Conservation (phyloP, 129 eudicot species). For the Tagetes patula region DNA sequence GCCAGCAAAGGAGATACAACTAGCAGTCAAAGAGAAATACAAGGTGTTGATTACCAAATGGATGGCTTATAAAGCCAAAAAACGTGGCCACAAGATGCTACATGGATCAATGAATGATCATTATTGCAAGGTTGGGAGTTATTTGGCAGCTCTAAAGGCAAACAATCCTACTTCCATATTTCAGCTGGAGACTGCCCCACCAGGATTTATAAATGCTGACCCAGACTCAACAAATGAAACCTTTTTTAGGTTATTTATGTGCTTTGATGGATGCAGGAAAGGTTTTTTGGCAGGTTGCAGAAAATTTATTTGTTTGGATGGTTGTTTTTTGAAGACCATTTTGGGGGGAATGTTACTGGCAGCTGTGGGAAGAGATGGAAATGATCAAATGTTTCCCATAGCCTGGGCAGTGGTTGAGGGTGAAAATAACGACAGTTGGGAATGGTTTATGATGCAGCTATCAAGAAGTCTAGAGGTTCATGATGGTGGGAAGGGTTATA, state of each 20-base stretch:
- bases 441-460: background rate
- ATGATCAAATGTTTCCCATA: background rate
- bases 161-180: background rate
- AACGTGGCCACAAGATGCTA: background rate
- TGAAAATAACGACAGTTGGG: background rate
- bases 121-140: background rate
- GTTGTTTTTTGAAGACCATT: too few relatives aligned
- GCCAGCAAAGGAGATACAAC: background rate
- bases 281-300: too few relatives aligned
- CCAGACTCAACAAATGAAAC: too few relatives aligned
- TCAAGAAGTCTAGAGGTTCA: background rate
- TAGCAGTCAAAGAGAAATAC: background rate
- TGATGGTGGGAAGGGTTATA: background rate
- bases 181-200: background rate
- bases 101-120: background rate
- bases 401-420: background rate
- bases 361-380: too few relatives aligned
- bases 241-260: too few relatives aligned
- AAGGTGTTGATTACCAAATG: background rate
- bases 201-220: too few relatives aligned
- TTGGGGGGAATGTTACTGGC: too few relatives aligned
- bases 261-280: too few relatives aligned
- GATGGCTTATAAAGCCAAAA: background rate
- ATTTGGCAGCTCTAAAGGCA: background rate
- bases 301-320: too few relatives aligned